Evolutionary conservation across 2,329 filamentous ascomycete genomes (phyloP), one percentile per base, ranked within the genome.

Genomic region (Delphinella strobiligena): DNA sequence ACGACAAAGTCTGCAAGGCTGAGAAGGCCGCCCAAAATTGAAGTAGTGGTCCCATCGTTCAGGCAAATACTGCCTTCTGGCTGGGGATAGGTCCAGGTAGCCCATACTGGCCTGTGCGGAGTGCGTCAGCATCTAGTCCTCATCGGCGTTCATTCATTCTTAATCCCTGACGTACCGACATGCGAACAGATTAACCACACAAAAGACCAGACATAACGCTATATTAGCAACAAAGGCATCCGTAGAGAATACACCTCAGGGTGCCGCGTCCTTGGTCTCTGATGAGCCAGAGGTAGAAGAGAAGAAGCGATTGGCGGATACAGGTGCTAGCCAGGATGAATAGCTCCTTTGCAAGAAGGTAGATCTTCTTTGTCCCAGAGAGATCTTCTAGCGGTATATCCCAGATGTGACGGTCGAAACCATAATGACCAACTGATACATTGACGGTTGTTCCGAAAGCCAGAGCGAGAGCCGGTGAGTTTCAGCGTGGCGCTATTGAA

Each of bases 231-330:
- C 50, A n/a, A 24, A 64, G 50, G 22, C 59, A 60, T 4, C 45
- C 47, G 35, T 67, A 63, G 3, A 68, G 49, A 4, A 59, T 47
- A 54, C 56, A 59, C 11, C 46, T 52, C 48, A 65, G 65, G 52
- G 55, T 56, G 2, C 37, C 47, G 32, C 55, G 56, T 3, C 54
- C 54, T 11, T 57, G 56, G 42, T 67, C 62, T 7, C 55, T 45
- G 14, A 66, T 53, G 5, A 68, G 51, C 10, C 65, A 58, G 34
- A 66, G 66, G 45, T 67, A 68, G 49, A 68, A 66, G 42, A 52
- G 58, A 22, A 67, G 56, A 4, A 68, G 49, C 0, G 62, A 64
- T n/a, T 64, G 51, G 8, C 65, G 52, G 0, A 62, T 66, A 42
- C 63, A 66, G 1, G 60, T 62, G 1, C 63, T 53, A 3, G 62